Evolutionary conservation across 805 yeast genomes (phyloP).

Genomic region (Hanseniaspora meyeri): DNA sequence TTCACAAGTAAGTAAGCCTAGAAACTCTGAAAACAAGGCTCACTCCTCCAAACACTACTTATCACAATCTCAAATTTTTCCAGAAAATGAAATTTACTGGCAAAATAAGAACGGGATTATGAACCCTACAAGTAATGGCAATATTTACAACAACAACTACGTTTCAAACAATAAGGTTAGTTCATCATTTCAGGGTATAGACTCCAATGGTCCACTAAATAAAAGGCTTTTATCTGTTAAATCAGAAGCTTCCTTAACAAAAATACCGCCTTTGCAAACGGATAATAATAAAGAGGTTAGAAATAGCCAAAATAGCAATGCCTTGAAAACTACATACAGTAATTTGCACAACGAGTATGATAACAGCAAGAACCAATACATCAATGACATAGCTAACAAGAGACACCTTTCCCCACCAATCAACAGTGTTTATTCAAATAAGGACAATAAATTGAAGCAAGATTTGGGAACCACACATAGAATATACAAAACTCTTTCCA

Average conservation of each 20-base stretch:
- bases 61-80: conserved; percentile 11
- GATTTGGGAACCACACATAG: neutral
- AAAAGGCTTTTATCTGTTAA: conserved; percentile 3
- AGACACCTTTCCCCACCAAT: conserved; percentile 1
- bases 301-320: neutral
- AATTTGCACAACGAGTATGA: neutral
- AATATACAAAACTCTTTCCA: conserved; percentile 1
- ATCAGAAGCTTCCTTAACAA: conserved; percentile 4
- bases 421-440: neutral
- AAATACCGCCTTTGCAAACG: neutral
- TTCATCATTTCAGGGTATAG: neutral
- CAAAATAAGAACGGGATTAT: neutral
- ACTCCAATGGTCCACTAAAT: neutral
- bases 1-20: neutral
- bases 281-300: neutral
- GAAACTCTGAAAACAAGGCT: neutral
- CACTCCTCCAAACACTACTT: conserved; percentile 3
- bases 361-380: neutral
- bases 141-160: neutral
- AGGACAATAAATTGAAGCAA: neutral
- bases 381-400: conserved; percentile 12
- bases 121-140: neutral
- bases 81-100: conserved; percentile 11
- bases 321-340: neutral
- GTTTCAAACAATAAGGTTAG: neutral